These are phyloP conservation scores for Platanthera zijinensis DNA, from an alignment of 106 monocot species.

Conservation along the genomic window DNA sequence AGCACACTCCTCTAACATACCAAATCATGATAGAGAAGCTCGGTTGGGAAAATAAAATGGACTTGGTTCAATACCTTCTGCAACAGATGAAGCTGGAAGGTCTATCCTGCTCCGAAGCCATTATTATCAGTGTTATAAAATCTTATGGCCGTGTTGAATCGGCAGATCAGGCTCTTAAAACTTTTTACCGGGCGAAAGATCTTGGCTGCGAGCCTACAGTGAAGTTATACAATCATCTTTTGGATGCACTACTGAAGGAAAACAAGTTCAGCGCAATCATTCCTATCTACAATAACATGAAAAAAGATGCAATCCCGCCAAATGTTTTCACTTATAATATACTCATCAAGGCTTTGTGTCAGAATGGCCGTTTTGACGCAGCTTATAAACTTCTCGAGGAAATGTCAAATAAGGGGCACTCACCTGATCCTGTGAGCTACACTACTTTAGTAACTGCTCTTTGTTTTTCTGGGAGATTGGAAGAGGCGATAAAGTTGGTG, in stretches of 20 bases:
- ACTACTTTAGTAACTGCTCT: conserved; percentile 58
- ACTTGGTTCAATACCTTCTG: conserved; percentile 48
- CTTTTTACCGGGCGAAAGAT: conserved; percentile 65
- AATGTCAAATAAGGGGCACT: conserved; percentile 55
- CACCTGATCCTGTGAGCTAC: conserved; percentile 69
- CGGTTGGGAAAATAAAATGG: conserved; percentile 28
- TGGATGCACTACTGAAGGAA: conserved; percentile 57
- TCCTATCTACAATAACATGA: conserved; percentile 68
- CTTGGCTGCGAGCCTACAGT: conserved; percentile 55
- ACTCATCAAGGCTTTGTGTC: conserved; percentile 73
- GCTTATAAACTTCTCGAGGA: conserved; percentile 59
- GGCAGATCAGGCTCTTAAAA: conserved; percentile 57
- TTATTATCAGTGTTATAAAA: conserved; percentile 33
- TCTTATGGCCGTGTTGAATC: conserved; percentile 42
- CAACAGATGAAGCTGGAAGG: conserved; percentile 72
- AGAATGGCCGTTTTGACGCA: conserved; percentile 51
- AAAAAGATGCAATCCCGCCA: conserved; percentile 55
- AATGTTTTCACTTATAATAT: conserved; percentile 83
- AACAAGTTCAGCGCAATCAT: conserved; percentile 44
- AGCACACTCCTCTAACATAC: conserved; percentile 49
- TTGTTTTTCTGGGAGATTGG: conserved; percentile 31
- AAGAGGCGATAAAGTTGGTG: conserved; percentile 52
- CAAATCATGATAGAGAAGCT: conserved; percentile 45
- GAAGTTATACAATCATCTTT: conserved; percentile 73
- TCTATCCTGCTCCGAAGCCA: conserved; percentile 43